phyloP scores from a whole-genome alignment of 2,329 filamentous ascomycete genomes.

The Waltergamsia citrina region DNA sequence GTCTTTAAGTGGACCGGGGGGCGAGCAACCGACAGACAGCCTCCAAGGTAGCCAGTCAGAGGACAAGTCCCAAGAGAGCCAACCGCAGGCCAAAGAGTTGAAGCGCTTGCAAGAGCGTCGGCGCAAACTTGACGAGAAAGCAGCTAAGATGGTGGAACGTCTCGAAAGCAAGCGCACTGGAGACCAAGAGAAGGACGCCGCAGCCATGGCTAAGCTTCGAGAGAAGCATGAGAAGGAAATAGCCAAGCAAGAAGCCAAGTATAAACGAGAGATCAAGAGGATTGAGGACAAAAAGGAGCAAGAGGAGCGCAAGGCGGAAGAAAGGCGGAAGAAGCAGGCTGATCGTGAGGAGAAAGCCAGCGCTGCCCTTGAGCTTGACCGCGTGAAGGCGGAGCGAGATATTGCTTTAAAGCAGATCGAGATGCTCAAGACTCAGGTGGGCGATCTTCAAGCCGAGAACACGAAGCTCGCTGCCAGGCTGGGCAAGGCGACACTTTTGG shows the following conservation, averaged over 20 bases:
- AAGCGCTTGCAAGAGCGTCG: conserved; percentile 52
- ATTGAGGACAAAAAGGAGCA: conserved; percentile 53
- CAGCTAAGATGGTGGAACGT: conserved; percentile 44
- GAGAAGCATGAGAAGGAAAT: conserved; percentile 56
- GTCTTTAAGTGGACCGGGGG: background rate
- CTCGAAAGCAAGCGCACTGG: conserved; percentile 33
- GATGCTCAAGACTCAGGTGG: conserved; percentile 43
- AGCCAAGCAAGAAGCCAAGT: conserved; percentile 58
- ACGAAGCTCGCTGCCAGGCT: conserved; percentile 46
- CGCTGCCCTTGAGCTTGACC: conserved; percentile 42
- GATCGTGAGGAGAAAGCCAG: conserved; percentile 45
- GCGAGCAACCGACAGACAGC: conserved; percentile 15
- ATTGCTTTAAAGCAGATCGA: conserved; percentile 42
- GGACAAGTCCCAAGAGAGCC: conserved; percentile 17
- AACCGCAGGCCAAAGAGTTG: conserved; percentile 49
- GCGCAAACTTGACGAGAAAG: conserved; percentile 52
- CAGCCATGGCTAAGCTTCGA: conserved; percentile 44
- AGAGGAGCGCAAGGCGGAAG: conserved; percentile 51
- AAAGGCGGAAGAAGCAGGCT: conserved; percentile 35
- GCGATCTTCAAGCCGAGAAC: conserved; percentile 50
- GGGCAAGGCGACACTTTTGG: conserved; percentile 21
- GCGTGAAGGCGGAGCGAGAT: conserved; percentile 38
- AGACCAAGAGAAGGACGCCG: conserved; percentile 38
- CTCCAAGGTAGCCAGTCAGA: conserved; percentile 22
- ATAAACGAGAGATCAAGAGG: conserved; percentile 53